Conservation (phyloP, 805 yeast genomes). For the Diddensiella transvaalensis region DNA sequence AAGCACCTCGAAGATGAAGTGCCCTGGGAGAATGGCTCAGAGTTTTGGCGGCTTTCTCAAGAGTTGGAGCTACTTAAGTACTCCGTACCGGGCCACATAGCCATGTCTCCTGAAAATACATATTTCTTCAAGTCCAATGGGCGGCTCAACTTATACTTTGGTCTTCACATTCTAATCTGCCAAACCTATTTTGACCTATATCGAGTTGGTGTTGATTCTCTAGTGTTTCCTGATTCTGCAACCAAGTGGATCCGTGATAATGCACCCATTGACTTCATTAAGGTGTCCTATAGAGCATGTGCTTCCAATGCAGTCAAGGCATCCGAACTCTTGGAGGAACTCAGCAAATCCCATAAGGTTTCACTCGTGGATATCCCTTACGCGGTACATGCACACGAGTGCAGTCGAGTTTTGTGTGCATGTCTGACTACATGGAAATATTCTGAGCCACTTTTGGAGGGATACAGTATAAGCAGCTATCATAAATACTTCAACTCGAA, state of each 20-base stretch:
- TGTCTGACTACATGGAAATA: constrained; percentile 10
- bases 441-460: constrained; percentile 5
- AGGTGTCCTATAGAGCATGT: constrained; percentile 7
- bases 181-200: constrained; percentile 13
- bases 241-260: constrained; percentile 13
- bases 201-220: constrained; percentile 11
- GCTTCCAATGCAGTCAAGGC: constrained; percentile 2
- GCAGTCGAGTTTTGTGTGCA: constrained; percentile 11
- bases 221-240: constrained; percentile 13
- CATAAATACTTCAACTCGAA: constrained; percentile 7
- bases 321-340: constrained; percentile 1
- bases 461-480: not conserved
- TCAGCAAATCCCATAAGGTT: constrained; percentile 2
- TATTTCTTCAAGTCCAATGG: constrained; percentile 1
- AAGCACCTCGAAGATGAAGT: constrained; percentile 11
- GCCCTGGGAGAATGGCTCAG: constrained; percentile 16
- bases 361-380: constrained; percentile 12
- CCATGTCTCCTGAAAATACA: constrained; percentile 3
- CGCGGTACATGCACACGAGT: constrained; percentile 10
- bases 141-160: constrained; percentile 11
- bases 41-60: constrained; percentile 8
- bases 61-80: constrained; percentile 11
- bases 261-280: constrained; percentile 12
- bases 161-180: constrained; percentile 10
- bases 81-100: constrained; percentile 3